phyloP scores from a whole-genome alignment of 768 basidiomycete genomes.

The Collybia sp. region DNA sequence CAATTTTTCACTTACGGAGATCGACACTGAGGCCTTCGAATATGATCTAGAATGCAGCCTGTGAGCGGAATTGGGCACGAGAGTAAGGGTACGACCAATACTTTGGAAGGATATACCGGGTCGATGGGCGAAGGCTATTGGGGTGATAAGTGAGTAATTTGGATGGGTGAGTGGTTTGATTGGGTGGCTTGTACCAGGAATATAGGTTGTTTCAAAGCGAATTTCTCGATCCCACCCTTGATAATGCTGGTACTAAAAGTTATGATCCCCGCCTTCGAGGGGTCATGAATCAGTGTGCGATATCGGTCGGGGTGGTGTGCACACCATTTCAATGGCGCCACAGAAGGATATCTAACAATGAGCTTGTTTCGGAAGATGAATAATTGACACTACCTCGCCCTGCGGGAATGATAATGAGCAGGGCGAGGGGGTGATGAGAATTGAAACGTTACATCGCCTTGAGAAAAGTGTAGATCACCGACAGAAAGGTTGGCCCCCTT shows the following conservation, averaged over 20 bases:
- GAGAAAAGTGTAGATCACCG: constrained; percentile 77
- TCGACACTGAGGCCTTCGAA: constrained; percentile 78
- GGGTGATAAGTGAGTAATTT: background rate
- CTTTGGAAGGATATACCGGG: constrained; percentile 69
- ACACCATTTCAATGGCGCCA: constrained; percentile 74
- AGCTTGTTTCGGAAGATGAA: background rate
- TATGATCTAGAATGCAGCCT: constrained; percentile 37
- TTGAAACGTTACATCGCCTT: constrained; percentile 50
- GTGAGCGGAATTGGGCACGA: constrained; percentile 1
- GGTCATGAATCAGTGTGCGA: background rate
- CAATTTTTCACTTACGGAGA: constrained; percentile 39
- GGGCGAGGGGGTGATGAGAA: background rate
- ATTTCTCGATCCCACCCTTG: constrained; percentile 71
- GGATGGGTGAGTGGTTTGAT: background rate
- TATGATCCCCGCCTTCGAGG: constrained; percentile 56
- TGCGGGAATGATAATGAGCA: constrained; percentile 12
- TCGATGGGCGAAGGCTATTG: constrained; percentile 68
- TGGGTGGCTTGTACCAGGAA: constrained; percentile 46
- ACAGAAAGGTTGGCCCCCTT: constrained; percentile 74
- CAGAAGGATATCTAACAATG: constrained; percentile 58
- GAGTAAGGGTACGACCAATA: constrained; percentile 9
- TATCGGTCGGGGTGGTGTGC: background rate
- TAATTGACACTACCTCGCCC: constrained; percentile 45
- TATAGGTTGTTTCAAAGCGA: constrained; percentile 69
- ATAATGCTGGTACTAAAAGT: constrained; percentile 71